Conservation (phyloP, 202 grass and related monocot species). For the Tripidium arundinaceum region DNA sequence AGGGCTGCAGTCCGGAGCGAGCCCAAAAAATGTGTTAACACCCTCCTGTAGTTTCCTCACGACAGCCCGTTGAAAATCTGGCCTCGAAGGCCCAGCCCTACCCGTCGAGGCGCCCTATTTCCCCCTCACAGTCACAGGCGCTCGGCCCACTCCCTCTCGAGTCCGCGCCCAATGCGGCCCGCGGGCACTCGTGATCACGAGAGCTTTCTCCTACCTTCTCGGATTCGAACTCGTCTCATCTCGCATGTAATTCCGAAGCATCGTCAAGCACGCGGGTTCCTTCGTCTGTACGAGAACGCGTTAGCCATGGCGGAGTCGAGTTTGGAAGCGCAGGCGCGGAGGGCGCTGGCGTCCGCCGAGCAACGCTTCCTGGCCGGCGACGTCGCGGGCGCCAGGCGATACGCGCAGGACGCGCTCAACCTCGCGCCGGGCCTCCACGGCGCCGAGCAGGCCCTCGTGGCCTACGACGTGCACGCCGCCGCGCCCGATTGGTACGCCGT, state of each 20-base stretch:
- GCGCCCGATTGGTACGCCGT: not conserved
- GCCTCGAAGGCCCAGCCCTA: too few relatives aligned
- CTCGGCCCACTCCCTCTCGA: too few relatives aligned
- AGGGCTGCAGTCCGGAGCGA: too few relatives aligned
- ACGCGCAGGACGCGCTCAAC: not conserved
- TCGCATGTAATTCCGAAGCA: not conserved
- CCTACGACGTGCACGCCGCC: constrained; percentile 1
- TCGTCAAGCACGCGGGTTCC: not conserved
- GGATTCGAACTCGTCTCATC: not conserved
- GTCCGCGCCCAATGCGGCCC: not conserved
- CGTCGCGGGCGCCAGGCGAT: not conserved
- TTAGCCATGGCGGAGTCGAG: not conserved
- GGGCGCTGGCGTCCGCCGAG: not conserved
- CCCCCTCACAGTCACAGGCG: too few relatives aligned
- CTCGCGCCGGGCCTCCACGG: not conserved
- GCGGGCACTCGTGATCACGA: not conserved
- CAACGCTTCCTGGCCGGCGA: not conserved
- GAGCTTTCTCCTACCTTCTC: not conserved
- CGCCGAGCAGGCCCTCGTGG: not conserved
- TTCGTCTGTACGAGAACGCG: not conserved
- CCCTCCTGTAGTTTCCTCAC: too few relatives aligned
- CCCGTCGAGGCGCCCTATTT: too few relatives aligned
- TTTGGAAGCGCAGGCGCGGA: not conserved
- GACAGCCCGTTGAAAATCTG: too few relatives aligned
- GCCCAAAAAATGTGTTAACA: too few relatives aligned